phyloP scores from a whole-genome alignment of 768 basidiomycete species.

The Mycena galericulata region DNA sequence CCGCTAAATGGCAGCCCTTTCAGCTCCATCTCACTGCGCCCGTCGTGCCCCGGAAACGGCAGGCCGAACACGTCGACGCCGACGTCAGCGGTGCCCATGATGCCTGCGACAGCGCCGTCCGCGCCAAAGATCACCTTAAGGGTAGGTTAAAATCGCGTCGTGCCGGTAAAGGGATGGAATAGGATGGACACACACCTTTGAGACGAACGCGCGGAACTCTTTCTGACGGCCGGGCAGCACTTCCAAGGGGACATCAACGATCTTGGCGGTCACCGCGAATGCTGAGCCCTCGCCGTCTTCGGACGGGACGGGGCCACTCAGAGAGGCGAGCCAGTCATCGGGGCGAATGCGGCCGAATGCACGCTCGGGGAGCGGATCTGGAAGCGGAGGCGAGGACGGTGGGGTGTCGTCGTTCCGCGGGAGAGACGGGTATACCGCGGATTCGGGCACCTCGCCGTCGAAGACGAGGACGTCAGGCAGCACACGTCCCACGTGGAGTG shows the following conservation, averaged over 20 bases:
- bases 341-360: conserved; percentile 85
- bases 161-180: background rate
- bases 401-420: conserved; percentile 25
- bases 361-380: conserved; percentile 73
- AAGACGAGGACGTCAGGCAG: conserved; percentile 84
- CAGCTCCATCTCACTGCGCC: conserved; percentile 64
- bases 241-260: conserved; percentile 80
- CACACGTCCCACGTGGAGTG: conserved; percentile 71
- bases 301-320: conserved; percentile 54
- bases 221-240: conserved; percentile 83
- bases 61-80: conserved; percentile 70
- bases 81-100: conserved; percentile 74
- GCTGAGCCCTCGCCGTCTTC: conserved; percentile 64
- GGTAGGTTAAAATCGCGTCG: conserved; percentile 11
- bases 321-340: conserved; percentile 71
- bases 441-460: conserved; percentile 72
- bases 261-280: conserved; percentile 71
- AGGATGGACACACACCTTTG: conserved; percentile 80
- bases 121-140: conserved; percentile 78
- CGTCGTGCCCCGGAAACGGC: conserved; percentile 54
- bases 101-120: conserved; percentile 75
- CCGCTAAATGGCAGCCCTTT: conserved; percentile 76
- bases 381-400: conserved; percentile 63
- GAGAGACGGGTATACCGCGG: conserved; percentile 25
- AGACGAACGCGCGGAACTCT: conserved; percentile 80